Evolutionary conservation across 345 rosid genomes (phyloP).

Genomic region (Brassica cretica): DNA sequence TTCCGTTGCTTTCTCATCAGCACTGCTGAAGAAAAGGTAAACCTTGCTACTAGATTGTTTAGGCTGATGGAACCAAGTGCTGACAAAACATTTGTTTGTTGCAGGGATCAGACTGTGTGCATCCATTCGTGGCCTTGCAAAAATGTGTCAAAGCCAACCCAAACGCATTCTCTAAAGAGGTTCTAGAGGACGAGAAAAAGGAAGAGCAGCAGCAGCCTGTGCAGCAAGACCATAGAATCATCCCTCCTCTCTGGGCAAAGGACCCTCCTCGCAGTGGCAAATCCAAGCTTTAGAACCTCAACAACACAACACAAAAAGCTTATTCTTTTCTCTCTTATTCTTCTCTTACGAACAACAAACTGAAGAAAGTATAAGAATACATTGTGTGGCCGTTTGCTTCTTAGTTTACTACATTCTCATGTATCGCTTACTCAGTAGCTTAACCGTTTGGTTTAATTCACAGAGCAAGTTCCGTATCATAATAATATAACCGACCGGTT

Average conservation of each 20-base stretch:
- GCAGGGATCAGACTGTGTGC: conserved; percentile 88
- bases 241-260: conserved; percentile 70
- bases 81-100: conserved; percentile 6
- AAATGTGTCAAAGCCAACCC: conserved; percentile 79
- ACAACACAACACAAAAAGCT: not conserved
- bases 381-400: not conserved
- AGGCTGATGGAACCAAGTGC: not conserved
- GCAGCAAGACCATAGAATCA: conserved; percentile 55
- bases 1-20: conserved; percentile 88
- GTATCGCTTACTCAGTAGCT: not conserved
- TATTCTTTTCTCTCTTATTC: conserved; percentile 13
- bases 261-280: conserved; percentile 47
- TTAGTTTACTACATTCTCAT: not conserved
- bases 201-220: conserved; percentile 42
- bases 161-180: conserved; percentile 61
- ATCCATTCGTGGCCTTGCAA: conserved; percentile 82
- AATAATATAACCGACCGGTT: not conserved
- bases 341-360: not conserved
- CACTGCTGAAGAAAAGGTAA: conserved; percentile 81
- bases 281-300: conserved; percentile 49
- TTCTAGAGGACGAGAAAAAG: conserved; percentile 48
- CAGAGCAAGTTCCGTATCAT: not conserved
- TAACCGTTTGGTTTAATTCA: not conserved
- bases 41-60: not conserved
- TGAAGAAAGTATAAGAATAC: not conserved